Base-by-base conservation (phyloP, 2,329 filamentous ascomycete species). In the Cladorrhinum sp. region DNA sequence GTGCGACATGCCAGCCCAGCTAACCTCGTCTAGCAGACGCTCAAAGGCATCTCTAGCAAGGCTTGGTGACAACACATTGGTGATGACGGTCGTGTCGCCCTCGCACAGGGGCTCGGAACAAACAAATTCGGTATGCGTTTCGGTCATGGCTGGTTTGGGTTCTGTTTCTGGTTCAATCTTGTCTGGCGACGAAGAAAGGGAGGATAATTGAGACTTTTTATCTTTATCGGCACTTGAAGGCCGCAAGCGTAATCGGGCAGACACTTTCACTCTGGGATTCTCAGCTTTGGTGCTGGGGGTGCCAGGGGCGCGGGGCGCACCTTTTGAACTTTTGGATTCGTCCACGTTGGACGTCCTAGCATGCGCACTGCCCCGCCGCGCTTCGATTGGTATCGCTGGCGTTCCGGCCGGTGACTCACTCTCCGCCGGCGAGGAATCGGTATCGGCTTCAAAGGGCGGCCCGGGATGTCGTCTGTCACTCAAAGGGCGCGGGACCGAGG, bases 1-100 rank as follows among this genome's bases (percentile, higher is more conserved):
- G 68, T 98, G 95, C 49, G 88, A 88, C 95, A 99, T 98, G 65
- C 85, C 89, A 71, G 94, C 88, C 92, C 94, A 99, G 66, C 82
- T 79, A 0, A 97, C 86, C 72, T 98, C 93, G 14, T 83, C 76
- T 57, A 86, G 85, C 16, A 96, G 78, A 42, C 81, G 82, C 20
- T 87, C 80, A 72, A 96, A 97, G 5, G 89, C 82, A 16, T 80
- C 78, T 1, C 83, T 76, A 3, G 80, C 79, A 1, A 89, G 69
- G 6, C 77, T 70, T 0, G 75, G 70, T 1, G 90, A 80, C 1
- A 97, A 81, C 30, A 96, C 76, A 64, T 92, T 78, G 64, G 87
- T 79, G 39, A 92, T 79, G 46, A 98, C 82, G 48, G 81, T 82
- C 0, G 91, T 96, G 71, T 96, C 92, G 7, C 92, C 90, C 72